Conservation (phyloP, 768 basidiomycete species). For the Kwoniella pini region DNA sequence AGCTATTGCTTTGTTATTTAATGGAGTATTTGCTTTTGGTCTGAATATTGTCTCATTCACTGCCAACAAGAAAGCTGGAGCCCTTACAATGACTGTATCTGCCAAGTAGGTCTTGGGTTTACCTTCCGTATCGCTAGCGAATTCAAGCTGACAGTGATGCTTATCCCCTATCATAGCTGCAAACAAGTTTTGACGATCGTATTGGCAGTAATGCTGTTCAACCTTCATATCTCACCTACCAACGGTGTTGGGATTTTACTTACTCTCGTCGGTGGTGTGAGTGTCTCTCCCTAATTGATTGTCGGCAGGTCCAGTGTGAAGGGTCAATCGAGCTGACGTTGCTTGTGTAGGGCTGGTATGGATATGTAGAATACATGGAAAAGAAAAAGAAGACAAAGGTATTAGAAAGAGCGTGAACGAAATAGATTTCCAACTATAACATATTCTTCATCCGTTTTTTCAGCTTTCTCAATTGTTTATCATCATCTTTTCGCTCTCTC, state of each 20-base stretch:
- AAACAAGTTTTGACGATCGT: conserved; percentile 91
- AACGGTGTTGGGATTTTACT: conserved; percentile 82
- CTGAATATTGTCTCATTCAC: conserved; percentile 93
- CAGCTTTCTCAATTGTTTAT: too few species aligned
- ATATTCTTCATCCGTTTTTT: too few species aligned
- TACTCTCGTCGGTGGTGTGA: conserved; percentile 82
- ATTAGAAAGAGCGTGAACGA: conserved; percentile 14
- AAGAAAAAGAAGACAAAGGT: conserved; percentile 26
- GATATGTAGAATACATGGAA: conserved; percentile 41
- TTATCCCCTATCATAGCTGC: conserved; percentile 55
- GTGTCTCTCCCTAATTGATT: conserved; percentile 62
- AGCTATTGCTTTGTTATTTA: conserved; percentile 65
- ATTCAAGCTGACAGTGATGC: too few species aligned
- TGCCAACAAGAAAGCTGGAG: conserved; percentile 89
- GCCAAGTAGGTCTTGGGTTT: conserved; percentile 40
- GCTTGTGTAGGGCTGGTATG: conserved; percentile 39
- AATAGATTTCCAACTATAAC: too few species aligned
- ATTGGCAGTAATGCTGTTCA: conserved; percentile 78
- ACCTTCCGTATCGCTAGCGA: conserved; percentile 56
- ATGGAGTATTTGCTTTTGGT: conserved; percentile 85
- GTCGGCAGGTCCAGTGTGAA: too few species aligned
- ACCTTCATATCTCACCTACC: conserved; percentile 72
- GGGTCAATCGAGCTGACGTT: too few species aligned
- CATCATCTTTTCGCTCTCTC: too few species aligned
- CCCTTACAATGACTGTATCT: conserved; percentile 56